phyloP scores from a whole-genome alignment of 441 rosid genomes.

The Syzygium syzygioides region DNA sequence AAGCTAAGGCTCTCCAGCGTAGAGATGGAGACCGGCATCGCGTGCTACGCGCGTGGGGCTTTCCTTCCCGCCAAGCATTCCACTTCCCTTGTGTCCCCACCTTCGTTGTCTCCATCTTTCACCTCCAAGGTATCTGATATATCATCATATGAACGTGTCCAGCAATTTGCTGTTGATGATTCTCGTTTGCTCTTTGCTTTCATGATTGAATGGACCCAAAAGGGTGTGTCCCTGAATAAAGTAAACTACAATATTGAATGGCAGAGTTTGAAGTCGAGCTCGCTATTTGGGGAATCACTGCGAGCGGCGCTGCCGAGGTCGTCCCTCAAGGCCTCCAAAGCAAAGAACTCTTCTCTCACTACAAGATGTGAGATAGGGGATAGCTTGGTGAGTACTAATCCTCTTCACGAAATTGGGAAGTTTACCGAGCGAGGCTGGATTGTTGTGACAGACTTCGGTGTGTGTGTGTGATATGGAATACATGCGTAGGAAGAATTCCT shows the following conservation, averaged over 20 bases:
- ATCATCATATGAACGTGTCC: not conserved
- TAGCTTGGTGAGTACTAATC: slow-evolving; percentile 52
- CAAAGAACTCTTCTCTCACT: slow-evolving; percentile 37
- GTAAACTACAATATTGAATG: not conserved
- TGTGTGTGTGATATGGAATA: not conserved
- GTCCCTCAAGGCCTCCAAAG: slow-evolving; percentile 40
- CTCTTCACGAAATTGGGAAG: not conserved
- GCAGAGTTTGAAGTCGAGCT: slow-evolving; percentile 71
- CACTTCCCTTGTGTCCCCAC: slow-evolving; percentile 45
- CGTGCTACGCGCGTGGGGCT: slow-evolving; percentile 61
- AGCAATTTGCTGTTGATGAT: not conserved
- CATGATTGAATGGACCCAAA: not conserved
- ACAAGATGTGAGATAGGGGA: slow-evolving; percentile 90
- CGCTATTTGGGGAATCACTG: slow-evolving; percentile 75
- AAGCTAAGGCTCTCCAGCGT: not conserved
- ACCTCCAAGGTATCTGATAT: slow-evolving; percentile 48
- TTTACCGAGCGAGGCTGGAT: not conserved
- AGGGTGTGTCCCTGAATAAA: not conserved
- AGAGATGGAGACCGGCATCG: slow-evolving; percentile 65
- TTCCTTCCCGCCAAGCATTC: slow-evolving; percentile 61
- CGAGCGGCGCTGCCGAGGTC: slow-evolving; percentile 53
- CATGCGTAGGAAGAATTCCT: slow-evolving; percentile 76
- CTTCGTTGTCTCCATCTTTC: slow-evolving; percentile 48
- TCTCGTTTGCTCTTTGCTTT: not conserved
- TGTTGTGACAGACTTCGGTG: not conserved